Percentiles rank a stretch among this genome's conserved stretches.
phyloP scores from a whole-genome alignment of 306 rosid genomes.

The Erythrophleum fordii region DNA sequence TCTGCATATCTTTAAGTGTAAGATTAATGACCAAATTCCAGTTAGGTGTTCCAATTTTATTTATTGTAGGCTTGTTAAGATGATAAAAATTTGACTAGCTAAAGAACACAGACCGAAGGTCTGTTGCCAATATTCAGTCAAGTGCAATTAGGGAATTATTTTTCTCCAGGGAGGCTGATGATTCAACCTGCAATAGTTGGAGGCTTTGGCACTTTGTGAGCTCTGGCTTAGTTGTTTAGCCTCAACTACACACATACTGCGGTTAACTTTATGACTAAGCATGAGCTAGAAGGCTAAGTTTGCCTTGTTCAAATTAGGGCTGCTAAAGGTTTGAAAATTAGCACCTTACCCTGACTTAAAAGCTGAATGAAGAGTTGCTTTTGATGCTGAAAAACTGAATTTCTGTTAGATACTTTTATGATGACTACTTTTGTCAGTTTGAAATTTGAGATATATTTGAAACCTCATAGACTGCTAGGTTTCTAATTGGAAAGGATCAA shows the following conservation, averaged over 20 bases:
- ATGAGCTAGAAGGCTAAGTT: slow-evolving; percentile 3
- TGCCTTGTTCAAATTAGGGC: slow-evolving; percentile 12
- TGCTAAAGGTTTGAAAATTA: slow-evolving; percentile 5
- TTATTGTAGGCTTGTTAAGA: slow-evolving; percentile 1
- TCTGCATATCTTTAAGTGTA: slow-evolving; percentile 7
- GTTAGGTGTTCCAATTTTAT: not conserved
- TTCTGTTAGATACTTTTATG: not conserved
- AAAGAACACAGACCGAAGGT: not conserved
- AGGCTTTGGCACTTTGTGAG: slow-evolving; percentile 28
- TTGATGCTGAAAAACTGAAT: not conserved
- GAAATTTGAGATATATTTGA: not conserved
- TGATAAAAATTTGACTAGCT: not conserved
- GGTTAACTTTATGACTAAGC: not conserved
- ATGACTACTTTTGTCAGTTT: slow-evolving; percentile 3
- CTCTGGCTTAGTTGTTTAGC: slow-evolving; percentile 1
- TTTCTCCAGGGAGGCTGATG: slow-evolving; percentile 1
- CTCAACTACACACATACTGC: not conserved
- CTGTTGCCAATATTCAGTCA: not conserved
- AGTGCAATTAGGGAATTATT: slow-evolving; percentile 19
- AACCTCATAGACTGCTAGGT: not conserved
- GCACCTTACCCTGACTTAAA: slow-evolving; percentile 9
- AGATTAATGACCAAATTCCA: slow-evolving; percentile 9
- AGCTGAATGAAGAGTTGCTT: not conserved
- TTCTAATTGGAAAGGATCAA: not conserved
- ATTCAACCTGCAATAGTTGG: slow-evolving; percentile 5